Evolutionary conservation across 2,329 filamentous ascomycete species (phyloP), one percentile per base, ranked within the genome.

Genomic region (Diaporthe batatas): DNA sequence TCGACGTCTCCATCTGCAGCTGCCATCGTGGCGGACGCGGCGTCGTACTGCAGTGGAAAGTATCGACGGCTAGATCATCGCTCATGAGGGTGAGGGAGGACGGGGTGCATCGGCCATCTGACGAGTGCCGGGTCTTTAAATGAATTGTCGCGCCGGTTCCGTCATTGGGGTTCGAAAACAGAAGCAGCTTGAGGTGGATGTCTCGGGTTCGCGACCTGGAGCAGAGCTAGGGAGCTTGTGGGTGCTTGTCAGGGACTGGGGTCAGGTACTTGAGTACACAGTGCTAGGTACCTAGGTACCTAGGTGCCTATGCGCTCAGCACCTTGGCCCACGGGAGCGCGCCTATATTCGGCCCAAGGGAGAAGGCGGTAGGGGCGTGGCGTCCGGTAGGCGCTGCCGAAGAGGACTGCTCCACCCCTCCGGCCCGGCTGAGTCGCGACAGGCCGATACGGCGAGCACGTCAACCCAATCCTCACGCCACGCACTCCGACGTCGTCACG

Each of bases 31-130:
- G 42, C 36, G 67, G 64, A 57, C 65, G 53, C 49, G 53, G 42
- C 29, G 73, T 70, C 71, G 71, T 57, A 54, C 32, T 71, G 71
- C 53, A 34, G 29, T 80, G 77, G 70, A 80, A 79, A 47, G 76
- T 70, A 70, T 74, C 75, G 64, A 79, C 76, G 36, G 68, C 54
- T 68, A 74, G 53, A 64, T 73, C 73, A 73, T 73, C 59, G 55
- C 59, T 73, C 44, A 42, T 53, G 44, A 42, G n/a, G 18, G 68
- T 32, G 58, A 53, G 39, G 68, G 54, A 72, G 49, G 32, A n/a
- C 67, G 16, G 55, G 67, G 32, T 59, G 65, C 47, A 32, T 32
- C 57, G 65, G 59, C 53, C 64, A 44, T 65, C 39, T 49, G 68
- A 32, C 42, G 25, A 18, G 12, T 39, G 21, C 18, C 44, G 34